A percentile compares a stretch with the other conserved stretches of the same genome.
Conservation (phyloP, 2,329 filamentous ascomycete species). For the Diaporthe velutina region DNA sequence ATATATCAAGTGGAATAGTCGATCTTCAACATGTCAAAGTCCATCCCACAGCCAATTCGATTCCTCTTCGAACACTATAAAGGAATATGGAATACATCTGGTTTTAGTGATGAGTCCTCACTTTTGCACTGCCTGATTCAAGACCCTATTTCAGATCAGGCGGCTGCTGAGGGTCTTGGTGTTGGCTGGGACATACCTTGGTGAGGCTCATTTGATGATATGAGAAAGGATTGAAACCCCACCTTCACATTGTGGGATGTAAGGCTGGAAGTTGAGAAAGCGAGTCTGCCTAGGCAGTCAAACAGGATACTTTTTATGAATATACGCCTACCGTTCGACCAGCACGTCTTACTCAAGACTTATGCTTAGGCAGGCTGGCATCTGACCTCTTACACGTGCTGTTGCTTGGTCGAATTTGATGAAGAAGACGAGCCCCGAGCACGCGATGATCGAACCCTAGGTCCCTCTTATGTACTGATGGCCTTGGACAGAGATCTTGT, state of each 20-base stretch:
- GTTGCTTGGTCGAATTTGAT: not conserved
- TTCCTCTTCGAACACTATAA: not conserved
- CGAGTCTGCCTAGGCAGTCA: too few species aligned
- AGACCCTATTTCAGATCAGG: not conserved
- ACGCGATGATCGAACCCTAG: not conserved
- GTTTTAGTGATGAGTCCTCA: not conserved
- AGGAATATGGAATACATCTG: not conserved
- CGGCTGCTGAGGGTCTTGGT: not conserved
- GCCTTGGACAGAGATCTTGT: not conserved
- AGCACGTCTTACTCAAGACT: not conserved
- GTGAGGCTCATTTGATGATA: too few species aligned
- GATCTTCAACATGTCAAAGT: not conserved
- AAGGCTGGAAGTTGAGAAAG: too few species aligned
- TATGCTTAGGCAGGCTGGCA: not conserved
- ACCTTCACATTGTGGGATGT: too few species aligned
- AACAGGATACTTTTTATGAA: not conserved
- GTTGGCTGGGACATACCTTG: not conserved
- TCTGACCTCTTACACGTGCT: not conserved
- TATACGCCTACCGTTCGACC: not conserved
- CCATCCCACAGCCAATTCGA: not conserved
- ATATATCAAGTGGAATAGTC: not conserved
- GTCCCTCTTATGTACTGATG: not conserved
- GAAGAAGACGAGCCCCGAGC: not conserved
- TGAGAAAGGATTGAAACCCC: too few species aligned
- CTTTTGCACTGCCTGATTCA: not conserved